Conservation (phyloP, 495 filamentous ascomycete genomes). For the Apiosordaria backusii region DNA sequence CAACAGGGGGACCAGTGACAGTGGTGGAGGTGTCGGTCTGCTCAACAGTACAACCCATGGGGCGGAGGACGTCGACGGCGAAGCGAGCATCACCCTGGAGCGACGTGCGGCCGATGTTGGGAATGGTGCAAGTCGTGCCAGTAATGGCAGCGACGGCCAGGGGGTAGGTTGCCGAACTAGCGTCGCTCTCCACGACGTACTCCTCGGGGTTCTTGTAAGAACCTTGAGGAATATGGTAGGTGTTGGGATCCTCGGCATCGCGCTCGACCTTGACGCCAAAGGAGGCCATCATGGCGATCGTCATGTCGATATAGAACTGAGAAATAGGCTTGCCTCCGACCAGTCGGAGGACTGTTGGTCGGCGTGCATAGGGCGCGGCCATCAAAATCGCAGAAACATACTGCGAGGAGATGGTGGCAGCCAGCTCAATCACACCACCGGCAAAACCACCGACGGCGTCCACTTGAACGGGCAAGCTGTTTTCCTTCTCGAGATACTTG, state of each 20-base stretch:
- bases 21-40: slow-evolving; percentile 86
- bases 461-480: slow-evolving; percentile 80
- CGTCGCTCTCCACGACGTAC: slow-evolving; percentile 94
- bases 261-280: slow-evolving; percentile 79
- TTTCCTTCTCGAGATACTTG: slow-evolving; percentile 74
- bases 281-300: slow-evolving; percentile 91
- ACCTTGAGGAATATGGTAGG: slow-evolving; percentile 89
- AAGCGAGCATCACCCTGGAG: slow-evolving; percentile 96
- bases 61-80: slow-evolving; percentile 81
- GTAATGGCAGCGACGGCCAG: slow-evolving; percentile 93
- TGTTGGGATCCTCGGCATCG: slow-evolving; percentile 64
- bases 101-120: slow-evolving; percentile 88
- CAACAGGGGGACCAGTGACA: slow-evolving; percentile 78
- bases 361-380: slow-evolving; percentile 94
- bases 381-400: slow-evolving; percentile 96
- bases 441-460: slow-evolving; percentile 78
- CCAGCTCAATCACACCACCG: slow-evolving; percentile 88
- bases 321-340: slow-evolving; percentile 95
- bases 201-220: slow-evolving; percentile 78
- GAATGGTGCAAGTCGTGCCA: slow-evolving; percentile 89
- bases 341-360: slow-evolving; percentile 83
- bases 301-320: slow-evolving; percentile 98
- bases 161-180: slow-evolving; percentile 95
- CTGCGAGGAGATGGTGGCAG: slow-evolving; percentile 93
- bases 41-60: slow-evolving; percentile 90